Base-by-base conservation (phyloP, 257 asterid species). In the Knoxia roxburghii region DNA sequence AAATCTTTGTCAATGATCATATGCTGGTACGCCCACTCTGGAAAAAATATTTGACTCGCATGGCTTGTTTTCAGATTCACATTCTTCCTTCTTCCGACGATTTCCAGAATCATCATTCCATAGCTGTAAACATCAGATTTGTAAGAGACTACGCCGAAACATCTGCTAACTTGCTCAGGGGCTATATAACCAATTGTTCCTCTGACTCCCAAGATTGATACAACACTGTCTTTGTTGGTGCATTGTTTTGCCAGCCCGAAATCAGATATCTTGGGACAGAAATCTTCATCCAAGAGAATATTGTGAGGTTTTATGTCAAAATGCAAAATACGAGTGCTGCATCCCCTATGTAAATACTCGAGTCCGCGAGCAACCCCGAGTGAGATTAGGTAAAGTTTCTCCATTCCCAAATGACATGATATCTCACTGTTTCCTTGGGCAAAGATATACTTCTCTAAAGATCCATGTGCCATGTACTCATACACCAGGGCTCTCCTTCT, bases 51-150 rank as follows among this genome's bases (percentile, higher is more conserved):
- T 48, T 69, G 67, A 39, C 78, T 77, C 2, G 39, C 59, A 7
- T 33, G 45, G 49, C 41, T 69, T 21, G 45, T 68, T 21, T 30
- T 53, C 4, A 18, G 32, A 24, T 50, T 65, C 18, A 70, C 32
- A 11, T 68, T 80, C 27, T 67, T 81, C 52, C 71, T 78, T 29
- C 69, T 77, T 39, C 82, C 82, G 21, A 66, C 82, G 65, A 80
- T 83, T 56, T 83, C 83, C 20, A 79, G 18, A 1, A 76, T 27
- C 87, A 72, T 76, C 79, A 74, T 69, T 26, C 82, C 80, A 5
- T 76, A 80, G 72, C 85, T 80, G 33, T 76, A 80, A 14, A 77
- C 82, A 61, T 80, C 85, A 2, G 78, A 80, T 29, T 80, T 80
- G 45, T 80, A 66, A 20, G 82, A 77, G 1, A 81, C 77, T 1